These are phyloP conservation scores for Chaetomiaceae sp. DNA, from an alignment of 2,329 filamentous ascomycete species.

Conservation along the genomic window DNA sequence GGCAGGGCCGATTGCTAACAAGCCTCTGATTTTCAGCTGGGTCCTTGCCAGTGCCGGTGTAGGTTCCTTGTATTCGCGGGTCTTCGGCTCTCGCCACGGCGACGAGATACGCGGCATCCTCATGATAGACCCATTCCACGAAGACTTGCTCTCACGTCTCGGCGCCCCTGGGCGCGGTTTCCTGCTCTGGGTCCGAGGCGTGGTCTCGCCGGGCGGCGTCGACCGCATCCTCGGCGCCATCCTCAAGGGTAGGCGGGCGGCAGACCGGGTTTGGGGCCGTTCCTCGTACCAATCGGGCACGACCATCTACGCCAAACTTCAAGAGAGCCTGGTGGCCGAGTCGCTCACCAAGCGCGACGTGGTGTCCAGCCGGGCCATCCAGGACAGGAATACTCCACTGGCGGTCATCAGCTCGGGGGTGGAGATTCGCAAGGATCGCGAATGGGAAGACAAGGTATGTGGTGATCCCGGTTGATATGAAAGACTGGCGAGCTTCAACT, in stretches of 20 bases:
- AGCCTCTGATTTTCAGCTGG: slow-evolving; percentile 43
- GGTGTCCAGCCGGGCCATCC: slow-evolving; percentile 69
- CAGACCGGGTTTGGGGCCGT: slow-evolving; percentile 79
- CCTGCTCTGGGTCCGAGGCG: slow-evolving; percentile 75
- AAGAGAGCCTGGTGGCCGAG: slow-evolving; percentile 83
- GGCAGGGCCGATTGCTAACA: not conserved
- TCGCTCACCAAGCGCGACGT: slow-evolving; percentile 82
- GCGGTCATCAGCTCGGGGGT: slow-evolving; percentile 78
- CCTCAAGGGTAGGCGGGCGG: slow-evolving; percentile 70
- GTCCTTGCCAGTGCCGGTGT: slow-evolving; percentile 80
- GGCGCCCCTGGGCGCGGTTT: slow-evolving; percentile 69
- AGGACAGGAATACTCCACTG: slow-evolving; percentile 67
- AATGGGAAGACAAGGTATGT: slow-evolving; percentile 64
- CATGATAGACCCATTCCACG: slow-evolving; percentile 82
- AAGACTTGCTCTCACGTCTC: slow-evolving; percentile 69
- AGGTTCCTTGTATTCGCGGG: slow-evolving; percentile 81
- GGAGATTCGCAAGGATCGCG: slow-evolving; percentile 56
- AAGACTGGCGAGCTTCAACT: slow-evolving; percentile 2
- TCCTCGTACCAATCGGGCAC: slow-evolving; percentile 75
- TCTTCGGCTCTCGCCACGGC: slow-evolving; percentile 81
- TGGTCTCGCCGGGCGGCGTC: slow-evolving; percentile 80
- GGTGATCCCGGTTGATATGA: not conserved
- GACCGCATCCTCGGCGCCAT: slow-evolving; percentile 74
- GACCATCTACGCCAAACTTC: slow-evolving; percentile 81
- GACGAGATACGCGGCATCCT: slow-evolving; percentile 70